Percentiles rank a stretch among this genome's conserved stretches.
Evolutionary conservation across 2,329 filamentous ascomycete species (phyloP).

Genomic region (Calonectria multiphialidica): DNA sequence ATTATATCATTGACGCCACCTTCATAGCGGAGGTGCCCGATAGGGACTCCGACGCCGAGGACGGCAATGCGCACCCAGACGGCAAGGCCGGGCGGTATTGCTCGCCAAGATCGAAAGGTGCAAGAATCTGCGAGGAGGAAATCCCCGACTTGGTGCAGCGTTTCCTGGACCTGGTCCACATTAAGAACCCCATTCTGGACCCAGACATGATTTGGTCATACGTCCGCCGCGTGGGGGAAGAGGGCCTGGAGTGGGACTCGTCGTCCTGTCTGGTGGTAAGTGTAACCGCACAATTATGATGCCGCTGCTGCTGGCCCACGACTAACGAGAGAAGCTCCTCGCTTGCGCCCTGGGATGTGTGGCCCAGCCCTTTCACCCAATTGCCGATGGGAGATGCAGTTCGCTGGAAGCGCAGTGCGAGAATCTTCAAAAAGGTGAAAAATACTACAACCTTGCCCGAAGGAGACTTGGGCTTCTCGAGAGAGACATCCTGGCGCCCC

Average conservation of each 20-base stretch:
- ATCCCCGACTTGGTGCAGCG: constrained; percentile 38
- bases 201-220: constrained; percentile 34
- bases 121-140: constrained; percentile 35
- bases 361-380: constrained; percentile 31
- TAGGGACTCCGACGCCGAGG: background rate
- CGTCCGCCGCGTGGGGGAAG: constrained; percentile 34
- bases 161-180: constrained; percentile 41
- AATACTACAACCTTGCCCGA: constrained; percentile 42
- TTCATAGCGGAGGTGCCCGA: constrained; percentile 7
- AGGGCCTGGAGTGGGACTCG: constrained; percentile 40
- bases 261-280: constrained; percentile 36
- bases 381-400: background rate
- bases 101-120: background rate
- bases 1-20: constrained; percentile 24
- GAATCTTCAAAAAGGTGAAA: constrained; percentile 34
- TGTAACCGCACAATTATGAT: background rate
- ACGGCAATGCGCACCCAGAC: background rate
- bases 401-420: background rate
- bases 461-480: constrained; percentile 41
- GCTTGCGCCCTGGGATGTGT: constrained; percentile 38
- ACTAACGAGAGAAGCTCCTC: constrained; percentile 24
- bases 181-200: constrained; percentile 43
- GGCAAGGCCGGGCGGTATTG: background rate
- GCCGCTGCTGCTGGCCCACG: background rate
- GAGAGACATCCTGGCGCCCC: constrained; percentile 46